These are phyloP conservation scores for Coriaria nepalensis DNA, from an alignment of 306 rosid species.

Conservation along the genomic window DNA sequence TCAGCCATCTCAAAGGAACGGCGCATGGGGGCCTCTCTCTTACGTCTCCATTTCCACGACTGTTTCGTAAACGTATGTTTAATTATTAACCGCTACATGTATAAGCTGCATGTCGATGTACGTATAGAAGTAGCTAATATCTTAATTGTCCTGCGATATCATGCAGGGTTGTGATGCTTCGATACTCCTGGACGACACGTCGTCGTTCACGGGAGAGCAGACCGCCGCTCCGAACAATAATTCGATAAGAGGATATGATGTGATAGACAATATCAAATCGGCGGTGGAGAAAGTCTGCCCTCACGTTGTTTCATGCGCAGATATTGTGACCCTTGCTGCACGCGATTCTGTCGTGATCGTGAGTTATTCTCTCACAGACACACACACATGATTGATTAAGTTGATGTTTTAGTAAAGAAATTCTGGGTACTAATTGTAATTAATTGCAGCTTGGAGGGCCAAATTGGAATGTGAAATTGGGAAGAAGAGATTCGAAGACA, in stretches of 20 bases:
- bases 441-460: constrained; percentile 76
- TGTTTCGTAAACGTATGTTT: constrained; percentile 24
- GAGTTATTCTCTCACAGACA: constrained; percentile 14
- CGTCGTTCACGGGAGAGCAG: constrained; percentile 22
- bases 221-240: constrained; percentile 16
- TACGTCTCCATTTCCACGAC: constrained; percentile 24
- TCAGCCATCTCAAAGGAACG: constrained; percentile 11
- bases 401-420: too few relatives aligned
- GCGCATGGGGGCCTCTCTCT: constrained; percentile 32
- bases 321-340: constrained; percentile 26
- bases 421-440: too few relatives aligned
- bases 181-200: constrained; percentile 20
- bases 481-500: constrained; percentile 79
- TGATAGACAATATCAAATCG: constrained; percentile 15
- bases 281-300: constrained; percentile 15
- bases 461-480: constrained; percentile 51
- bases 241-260: constrained; percentile 22
- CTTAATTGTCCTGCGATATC: not conserved
- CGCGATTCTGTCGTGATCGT: constrained; percentile 63
- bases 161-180: constrained; percentile 27
- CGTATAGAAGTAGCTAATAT: not conserved
- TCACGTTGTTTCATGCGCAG: constrained; percentile 22
- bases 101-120: not conserved
- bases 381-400: not conserved
- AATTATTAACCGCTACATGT: too few relatives aligned